phyloP scores from a whole-genome alignment of 441 rosid genomes.

The Hypseocharis bilobata region DNA sequence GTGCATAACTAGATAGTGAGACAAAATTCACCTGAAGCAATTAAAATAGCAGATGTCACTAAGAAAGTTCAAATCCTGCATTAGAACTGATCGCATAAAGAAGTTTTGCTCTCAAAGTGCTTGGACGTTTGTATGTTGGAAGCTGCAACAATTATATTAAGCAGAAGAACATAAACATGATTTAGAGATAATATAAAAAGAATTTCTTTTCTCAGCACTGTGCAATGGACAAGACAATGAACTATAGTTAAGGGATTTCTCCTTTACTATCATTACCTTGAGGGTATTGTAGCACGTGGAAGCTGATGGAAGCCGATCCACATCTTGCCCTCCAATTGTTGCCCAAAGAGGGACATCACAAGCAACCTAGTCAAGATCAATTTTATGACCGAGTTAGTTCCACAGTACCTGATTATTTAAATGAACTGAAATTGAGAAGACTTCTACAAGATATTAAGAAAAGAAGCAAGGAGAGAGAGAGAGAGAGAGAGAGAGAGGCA shows the following conservation, averaged over 20 bases:
- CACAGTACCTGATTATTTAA: background rate
- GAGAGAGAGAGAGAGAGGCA: background rate
- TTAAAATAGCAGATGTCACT: slow-evolving; percentile 27
- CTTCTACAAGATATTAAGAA: background rate
- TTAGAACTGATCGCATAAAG: slow-evolving; percentile 93
- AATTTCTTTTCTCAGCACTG: background rate
- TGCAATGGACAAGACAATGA: background rate
- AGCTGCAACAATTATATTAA: slow-evolving; percentile 50
- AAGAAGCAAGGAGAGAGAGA: background rate
- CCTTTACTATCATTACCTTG: slow-evolving; percentile 42
- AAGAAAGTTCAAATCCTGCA: slow-evolving; percentile 96
- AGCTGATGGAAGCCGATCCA: slow-evolving; percentile 96
- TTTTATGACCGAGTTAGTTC: slow-evolving; percentile 18
- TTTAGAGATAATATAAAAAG: slow-evolving; percentile 11
- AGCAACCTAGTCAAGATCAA: slow-evolving; percentile 49
- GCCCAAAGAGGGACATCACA: slow-evolving; percentile 94
- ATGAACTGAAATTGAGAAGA: background rate
- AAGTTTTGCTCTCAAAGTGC: slow-evolving; percentile 84
- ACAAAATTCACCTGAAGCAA: slow-evolving; percentile 31
- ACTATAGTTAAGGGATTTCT: background rate
- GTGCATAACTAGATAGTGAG: background rate
- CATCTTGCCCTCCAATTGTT: slow-evolving; percentile 87
- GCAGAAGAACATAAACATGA: slow-evolving; percentile 9
- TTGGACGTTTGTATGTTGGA: slow-evolving; percentile 81
- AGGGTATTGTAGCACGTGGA: slow-evolving; percentile 98